Base-by-base conservation (phyloP, 140 eudicot species). In the Senecio squalidus region DNA sequence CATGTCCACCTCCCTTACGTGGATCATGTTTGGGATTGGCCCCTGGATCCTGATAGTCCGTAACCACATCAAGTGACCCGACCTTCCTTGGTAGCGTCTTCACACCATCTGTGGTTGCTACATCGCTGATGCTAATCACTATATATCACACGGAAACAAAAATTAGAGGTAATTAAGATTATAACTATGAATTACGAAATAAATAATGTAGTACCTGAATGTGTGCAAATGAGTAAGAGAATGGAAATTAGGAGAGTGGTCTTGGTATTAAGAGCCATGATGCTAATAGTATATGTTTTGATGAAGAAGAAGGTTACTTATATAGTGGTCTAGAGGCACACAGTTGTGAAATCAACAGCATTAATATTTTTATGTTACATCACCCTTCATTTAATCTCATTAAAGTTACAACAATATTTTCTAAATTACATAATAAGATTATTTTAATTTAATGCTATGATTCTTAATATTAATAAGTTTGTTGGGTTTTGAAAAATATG, bases 1-100 rank as follows among this genome's bases (percentile, higher is more conserved):
- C 7, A 16, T 40, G 55, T 54, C 14, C 87, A 59, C 75, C 71
- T 22, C 78, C 74, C 43, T 56, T 69, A 38, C 73, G 62, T 51
- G 87, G 96, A 28, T 85, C 90, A 59, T 88, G 96, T 69, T 46
- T 78, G 46, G 70, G 85, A 62, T 81, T 88, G 56, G 96, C 31
- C 43, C 88, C 83, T 41, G 96, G 77, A 58, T 66, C 74, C 18
- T 65, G 77, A 52, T 84, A 80, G 66, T 77, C 85, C 4, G 66
- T 43, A 68, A 60, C 72, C 0, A 14, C 44, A 7, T 52, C 73
- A 14, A 75, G 72, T 4, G 14, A 6, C 41, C 14, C 11, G 41
- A 34, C 9, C 79, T 78, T 78, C 64, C 76, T 69, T 28, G 79
- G 31, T n/a, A 29, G 21, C 22, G 40, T 26, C 22, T 11, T 41